Base-by-base conservation (phyloP, 176 grass and related monocot genomes). In the Tuctoria greenei region DNA sequence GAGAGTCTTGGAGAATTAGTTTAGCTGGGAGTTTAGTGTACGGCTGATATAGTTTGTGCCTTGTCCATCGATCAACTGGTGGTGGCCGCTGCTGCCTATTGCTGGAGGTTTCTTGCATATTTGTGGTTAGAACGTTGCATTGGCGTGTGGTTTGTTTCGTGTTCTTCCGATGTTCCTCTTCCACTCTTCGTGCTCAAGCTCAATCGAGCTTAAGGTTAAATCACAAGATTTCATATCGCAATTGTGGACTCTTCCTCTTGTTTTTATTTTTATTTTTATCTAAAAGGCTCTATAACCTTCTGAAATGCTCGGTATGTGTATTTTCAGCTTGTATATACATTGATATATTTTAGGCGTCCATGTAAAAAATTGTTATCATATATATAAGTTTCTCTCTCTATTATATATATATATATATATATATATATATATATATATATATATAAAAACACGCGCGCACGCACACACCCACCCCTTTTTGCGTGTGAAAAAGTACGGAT, bases 51-150 rank as follows among this genome's bases (percentile, higher is more conserved):
- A 54, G 68, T 64, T 31, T 64, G 16, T 43, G 39, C 16, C 35
- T 55, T 72, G 36, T 39, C 34, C 58, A 54, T 72, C 58, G 59
- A 21, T 72, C 68, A 70, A 21, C 58, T 80, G 64, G 4, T 35
- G 15, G 26, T 80, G 64, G 4, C n/a, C 9, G 26, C 45, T 71
- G 57, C 10, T 37, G 47, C 79, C 38, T 58, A 82, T 82, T 36
- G 38, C 50, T 46, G 61, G 26, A 56, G 47, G 24, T 82, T 82
- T 58, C 71, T 74, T 82, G 69, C 70, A 18, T 24, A 39, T 67
- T 37, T 25, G 9, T 82, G 46, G 4, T 65, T 46, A 66, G 18
- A 56, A 66, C 43, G 3, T 47, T 47, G 17, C 17, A 10, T 74
- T 66, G 47, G 8, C 9, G 56, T 34, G 60, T 44, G 47, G 11